phyloP scores from a whole-genome alignment of 805 yeast species.

The Lipomyces yamadae region DNA sequence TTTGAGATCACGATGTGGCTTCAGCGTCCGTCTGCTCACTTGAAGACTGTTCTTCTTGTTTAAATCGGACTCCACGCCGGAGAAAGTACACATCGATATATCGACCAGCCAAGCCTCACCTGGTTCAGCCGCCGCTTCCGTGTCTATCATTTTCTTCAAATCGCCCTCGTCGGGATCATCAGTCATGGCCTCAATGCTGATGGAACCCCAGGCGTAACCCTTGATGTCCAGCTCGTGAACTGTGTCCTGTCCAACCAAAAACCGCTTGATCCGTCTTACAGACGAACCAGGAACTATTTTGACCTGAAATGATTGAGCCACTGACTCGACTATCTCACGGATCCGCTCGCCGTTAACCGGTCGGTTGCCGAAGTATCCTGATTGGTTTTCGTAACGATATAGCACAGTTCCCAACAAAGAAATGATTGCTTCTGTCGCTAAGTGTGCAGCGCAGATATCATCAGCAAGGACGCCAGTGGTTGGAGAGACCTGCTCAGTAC shows the following conservation, averaged over 20 bases:
- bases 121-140: conserved; percentile 64
- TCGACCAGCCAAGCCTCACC: conserved; percentile 91
- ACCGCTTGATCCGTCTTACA: conserved; percentile 88
- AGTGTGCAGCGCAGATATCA: conserved; percentile 83
- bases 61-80: conserved; percentile 52
- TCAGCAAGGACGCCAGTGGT: conserved; percentile 84
- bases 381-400: conserved; percentile 12
- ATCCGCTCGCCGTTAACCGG: conserved; percentile 70
- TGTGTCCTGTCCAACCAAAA: conserved; percentile 91
- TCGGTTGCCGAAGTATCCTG: conserved; percentile 29
- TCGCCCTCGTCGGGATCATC: conserved; percentile 37
- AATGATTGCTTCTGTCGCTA: conserved; percentile 86
- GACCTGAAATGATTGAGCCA: conserved; percentile 85
- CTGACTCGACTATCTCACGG: conserved; percentile 77
- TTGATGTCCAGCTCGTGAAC: conserved; percentile 91
- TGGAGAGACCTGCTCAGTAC: conserved; percentile 63
- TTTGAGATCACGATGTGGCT: conserved; percentile 46
- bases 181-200: conserved; percentile 35
- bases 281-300: conserved; percentile 89
- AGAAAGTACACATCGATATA: conserved; percentile 74
- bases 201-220: conserved; percentile 62
- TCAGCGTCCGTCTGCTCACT: conserved; percentile 42
- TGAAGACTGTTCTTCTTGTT: conserved; percentile 45
- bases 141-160: conserved; percentile 45
- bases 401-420: conserved; percentile 55